Evolutionary conservation across 202 grass and related monocot genomes (phyloP).

Genomic region (Setaria italica): DNA sequence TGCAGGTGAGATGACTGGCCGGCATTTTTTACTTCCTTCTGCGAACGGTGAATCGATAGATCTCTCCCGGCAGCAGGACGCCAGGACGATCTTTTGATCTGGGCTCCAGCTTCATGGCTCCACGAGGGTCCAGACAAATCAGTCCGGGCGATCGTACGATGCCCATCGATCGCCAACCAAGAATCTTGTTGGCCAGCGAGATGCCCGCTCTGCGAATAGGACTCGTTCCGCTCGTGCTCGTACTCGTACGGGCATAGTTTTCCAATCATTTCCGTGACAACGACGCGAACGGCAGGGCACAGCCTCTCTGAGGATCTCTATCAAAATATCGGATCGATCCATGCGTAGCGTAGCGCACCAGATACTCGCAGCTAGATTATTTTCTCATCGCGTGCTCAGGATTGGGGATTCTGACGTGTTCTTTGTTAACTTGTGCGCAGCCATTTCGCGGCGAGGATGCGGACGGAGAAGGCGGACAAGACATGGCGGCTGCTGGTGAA

Average conservation of each 20-base stretch:
- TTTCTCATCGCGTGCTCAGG: background rate
- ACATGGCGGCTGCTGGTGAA: constrained; percentile 81
- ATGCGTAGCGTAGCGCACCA: background rate
- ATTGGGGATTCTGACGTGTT: background rate
- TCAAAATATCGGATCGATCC: background rate
- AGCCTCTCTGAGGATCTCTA: background rate
- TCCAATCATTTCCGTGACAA: constrained; percentile 18
- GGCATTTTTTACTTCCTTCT: background rate
- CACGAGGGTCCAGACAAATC: background rate
- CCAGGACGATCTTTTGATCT: background rate
- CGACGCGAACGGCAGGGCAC: constrained; percentile 21
- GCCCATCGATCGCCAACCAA: background rate
- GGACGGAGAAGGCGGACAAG: constrained; percentile 55
- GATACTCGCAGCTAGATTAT: background rate
- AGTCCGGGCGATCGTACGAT: constrained; percentile 20
- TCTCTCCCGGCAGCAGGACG: background rate
- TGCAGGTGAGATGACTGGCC: constrained; percentile 59
- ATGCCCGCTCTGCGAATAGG: constrained; percentile 8
- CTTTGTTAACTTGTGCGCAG: constrained; percentile 12
- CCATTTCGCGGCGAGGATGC: constrained; percentile 60
- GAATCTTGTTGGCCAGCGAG: constrained; percentile 33
- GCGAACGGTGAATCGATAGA: background rate
- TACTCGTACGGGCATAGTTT: background rate
- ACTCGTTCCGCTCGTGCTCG: background rate
- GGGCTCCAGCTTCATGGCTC: background rate